These are phyloP conservation scores for Starmerella apis DNA, from an alignment of 805 yeast genomes.

Conservation along the genomic window DNA sequence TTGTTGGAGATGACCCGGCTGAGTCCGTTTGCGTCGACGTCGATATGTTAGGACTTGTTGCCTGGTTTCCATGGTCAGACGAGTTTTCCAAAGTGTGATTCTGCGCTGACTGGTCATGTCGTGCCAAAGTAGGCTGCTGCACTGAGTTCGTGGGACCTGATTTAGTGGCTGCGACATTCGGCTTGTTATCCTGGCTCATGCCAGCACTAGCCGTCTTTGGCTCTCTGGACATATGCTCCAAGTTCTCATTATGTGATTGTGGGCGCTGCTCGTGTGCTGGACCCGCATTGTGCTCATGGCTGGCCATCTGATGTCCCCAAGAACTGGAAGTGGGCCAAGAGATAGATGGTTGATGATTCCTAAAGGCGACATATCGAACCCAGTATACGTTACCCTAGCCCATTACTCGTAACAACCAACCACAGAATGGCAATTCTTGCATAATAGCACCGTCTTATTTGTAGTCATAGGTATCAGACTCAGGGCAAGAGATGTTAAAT, in stretches of 20 bases:
- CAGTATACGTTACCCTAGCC: slow-evolving; percentile 2
- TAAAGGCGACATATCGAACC: slow-evolving; percentile 3
- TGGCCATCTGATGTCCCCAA: not conserved
- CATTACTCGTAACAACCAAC: slow-evolving; percentile 4
- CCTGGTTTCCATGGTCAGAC: not conserved
- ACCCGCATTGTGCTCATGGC: not conserved
- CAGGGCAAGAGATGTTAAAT: not conserved
- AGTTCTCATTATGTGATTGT: not conserved
- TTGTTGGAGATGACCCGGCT: not conserved
- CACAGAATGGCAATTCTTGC: slow-evolving; percentile 2
- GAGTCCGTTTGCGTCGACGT: slow-evolving; percentile 6
- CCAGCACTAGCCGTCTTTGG: not conserved
- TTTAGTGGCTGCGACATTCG: too few species aligned
- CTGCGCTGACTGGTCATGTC: not conserved
- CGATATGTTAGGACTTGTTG: slow-evolving; percentile 7
- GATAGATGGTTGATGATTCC: not conserved
- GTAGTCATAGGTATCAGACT: not conserved
- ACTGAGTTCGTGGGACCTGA: too few species aligned
- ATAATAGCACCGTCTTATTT: not conserved
- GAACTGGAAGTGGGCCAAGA: not conserved
- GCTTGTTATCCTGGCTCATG: too few species aligned
- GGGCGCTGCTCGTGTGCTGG: not conserved
- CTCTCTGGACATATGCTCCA: not conserved
- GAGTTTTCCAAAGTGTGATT: not conserved
- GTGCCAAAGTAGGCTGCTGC: too few species aligned